Conservation (phyloP, 176 grass and related monocot species). For the Bonia amplexicaulis region DNA sequence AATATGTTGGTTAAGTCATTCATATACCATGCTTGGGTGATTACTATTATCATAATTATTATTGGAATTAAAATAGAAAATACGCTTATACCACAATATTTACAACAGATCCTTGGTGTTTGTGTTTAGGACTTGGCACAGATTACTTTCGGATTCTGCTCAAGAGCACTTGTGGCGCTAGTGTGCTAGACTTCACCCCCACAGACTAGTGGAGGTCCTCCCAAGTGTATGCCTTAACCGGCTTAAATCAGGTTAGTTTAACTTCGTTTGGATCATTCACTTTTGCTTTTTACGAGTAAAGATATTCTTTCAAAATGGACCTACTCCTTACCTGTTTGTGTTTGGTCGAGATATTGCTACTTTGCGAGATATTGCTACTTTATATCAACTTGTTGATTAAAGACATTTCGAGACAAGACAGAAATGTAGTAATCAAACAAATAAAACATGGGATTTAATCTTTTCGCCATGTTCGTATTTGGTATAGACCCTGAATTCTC, state of each 20-base stretch:
- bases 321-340: not conserved
- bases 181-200: slow-evolving; percentile 79
- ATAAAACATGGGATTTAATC: slow-evolving; percentile 4
- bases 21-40: too few relatives aligned
- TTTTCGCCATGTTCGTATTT: slow-evolving; percentile 18
- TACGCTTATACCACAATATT: too few relatives aligned
- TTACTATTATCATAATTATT: too few relatives aligned
- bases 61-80: too few relatives aligned
- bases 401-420: not conserved
- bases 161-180: slow-evolving; percentile 91
- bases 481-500: slow-evolving; percentile 76
- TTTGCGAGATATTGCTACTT: not conserved
- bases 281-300: not conserved
- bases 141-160: slow-evolving; percentile 80
- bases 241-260: slow-evolving; percentile 70
- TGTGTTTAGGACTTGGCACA: slow-evolving; percentile 59
- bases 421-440: not conserved
- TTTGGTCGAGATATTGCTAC: not conserved
- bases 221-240: slow-evolving; percentile 76
- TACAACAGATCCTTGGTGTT: too few relatives aligned
- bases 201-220: slow-evolving; percentile 30
- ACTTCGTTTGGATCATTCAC: not conserved
- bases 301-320: not conserved
- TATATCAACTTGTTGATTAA: not conserved
- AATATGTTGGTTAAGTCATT: too few relatives aligned